Conservation (phyloP, 2,329 filamentous ascomycete species). For the Colletotrichum gloeosporioides region DNA sequence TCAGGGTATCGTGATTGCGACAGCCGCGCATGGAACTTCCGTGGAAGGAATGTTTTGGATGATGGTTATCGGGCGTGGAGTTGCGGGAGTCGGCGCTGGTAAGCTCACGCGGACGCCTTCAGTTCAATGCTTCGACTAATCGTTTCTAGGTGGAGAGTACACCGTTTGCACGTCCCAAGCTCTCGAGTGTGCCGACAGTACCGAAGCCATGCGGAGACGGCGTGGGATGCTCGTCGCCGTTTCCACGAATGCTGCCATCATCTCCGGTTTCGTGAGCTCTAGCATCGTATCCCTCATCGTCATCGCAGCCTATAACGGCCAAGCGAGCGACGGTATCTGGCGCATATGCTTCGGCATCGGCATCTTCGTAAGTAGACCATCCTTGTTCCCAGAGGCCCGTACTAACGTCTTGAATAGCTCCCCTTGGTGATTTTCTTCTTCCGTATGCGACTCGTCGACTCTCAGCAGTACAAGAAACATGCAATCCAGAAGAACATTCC, state of each 20-base stretch:
- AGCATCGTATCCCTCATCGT: constrained; percentile 51
- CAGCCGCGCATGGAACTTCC: constrained; percentile 46
- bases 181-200: constrained; percentile 33
- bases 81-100: constrained; percentile 52
- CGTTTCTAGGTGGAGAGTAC: constrained; percentile 30
- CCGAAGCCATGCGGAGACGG: constrained; percentile 25
- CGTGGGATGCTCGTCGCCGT: constrained; percentile 38
- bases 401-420: not conserved
- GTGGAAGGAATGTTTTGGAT: constrained; percentile 55
- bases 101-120: not conserved
- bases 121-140: not conserved
- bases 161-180: constrained; percentile 31
- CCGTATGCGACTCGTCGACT: constrained; percentile 56
- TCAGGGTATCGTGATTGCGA: constrained; percentile 45
- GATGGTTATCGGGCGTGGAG: constrained; percentile 51
- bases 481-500: constrained; percentile 30
- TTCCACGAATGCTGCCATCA: constrained; percentile 47
- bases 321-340: constrained; percentile 47
- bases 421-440: constrained; percentile 60
- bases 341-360: constrained; percentile 47
- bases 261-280: constrained; percentile 39
- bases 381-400: rapidly evolving
- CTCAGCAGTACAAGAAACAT: constrained; percentile 40
- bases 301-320: constrained; percentile 38
- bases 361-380: constrained; percentile 32